A percentile compares a stretch with the other conserved stretches of the same genome.
phyloP scores from a whole-genome alignment of 1,284 basidiomycete species.

The Puccinia hordei region DNA sequence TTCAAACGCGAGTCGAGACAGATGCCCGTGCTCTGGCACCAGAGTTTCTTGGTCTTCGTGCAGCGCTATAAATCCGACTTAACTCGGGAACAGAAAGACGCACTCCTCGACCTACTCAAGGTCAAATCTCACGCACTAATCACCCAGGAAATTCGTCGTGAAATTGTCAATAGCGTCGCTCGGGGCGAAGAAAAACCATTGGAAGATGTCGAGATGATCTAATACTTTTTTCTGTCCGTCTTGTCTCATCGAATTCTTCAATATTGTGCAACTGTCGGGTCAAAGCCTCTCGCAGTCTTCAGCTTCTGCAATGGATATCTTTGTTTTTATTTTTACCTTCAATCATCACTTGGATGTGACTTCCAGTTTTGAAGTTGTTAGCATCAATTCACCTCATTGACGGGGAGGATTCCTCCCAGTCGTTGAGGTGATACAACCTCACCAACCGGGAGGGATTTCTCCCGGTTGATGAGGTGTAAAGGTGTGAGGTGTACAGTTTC shows the following conservation, averaged over 20 bases:
- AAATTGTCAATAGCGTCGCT: constrained; percentile 65
- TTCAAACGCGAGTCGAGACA: constrained; percentile 68
- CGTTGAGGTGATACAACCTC: no score
- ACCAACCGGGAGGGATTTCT: no score
- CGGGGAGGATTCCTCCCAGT: no score
- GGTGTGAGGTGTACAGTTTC: no score
- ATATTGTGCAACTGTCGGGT: background rate
- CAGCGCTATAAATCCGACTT: constrained; percentile 96
- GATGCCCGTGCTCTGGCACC: constrained; percentile 96
- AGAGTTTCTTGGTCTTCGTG: constrained; percentile 88
- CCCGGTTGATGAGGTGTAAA: no score
- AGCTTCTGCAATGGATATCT: no score
- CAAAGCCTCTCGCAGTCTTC: no score
- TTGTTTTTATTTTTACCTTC: no score
- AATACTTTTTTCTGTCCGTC: background rate
- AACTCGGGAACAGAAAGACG: constrained; percentile 96
- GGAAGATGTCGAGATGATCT: constrained; percentile 53
- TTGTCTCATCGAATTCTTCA: background rate
- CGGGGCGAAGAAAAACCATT: constrained; percentile 60
- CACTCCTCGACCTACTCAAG: constrained; percentile 87
- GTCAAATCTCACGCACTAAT: constrained; percentile 86
- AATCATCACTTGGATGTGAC: no score
- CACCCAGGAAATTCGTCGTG: constrained; percentile 83
- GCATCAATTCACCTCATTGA: no score
- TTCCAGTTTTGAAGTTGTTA: no score